Conservation (phyloP, 805 yeast species). For the Ogataea degrootiae region DNA sequence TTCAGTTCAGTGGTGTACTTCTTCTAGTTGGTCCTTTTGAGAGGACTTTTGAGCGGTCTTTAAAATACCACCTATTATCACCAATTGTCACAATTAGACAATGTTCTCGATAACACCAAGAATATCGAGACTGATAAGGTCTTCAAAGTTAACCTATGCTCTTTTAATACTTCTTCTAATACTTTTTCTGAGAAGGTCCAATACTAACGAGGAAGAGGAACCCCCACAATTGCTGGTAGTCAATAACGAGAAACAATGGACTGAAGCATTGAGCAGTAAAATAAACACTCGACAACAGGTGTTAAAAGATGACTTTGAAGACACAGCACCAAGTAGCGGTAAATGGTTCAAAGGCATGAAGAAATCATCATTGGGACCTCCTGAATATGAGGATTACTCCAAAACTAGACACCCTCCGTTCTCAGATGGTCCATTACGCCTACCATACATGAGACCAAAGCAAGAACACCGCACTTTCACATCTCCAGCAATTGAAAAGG, state of each 20-base stretch:
- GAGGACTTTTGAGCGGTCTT: no score
- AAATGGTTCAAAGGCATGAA: conserved; percentile 22
- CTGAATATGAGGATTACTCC: conserved; percentile 61
- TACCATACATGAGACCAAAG: conserved; percentile 77
- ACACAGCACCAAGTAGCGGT: background rate
- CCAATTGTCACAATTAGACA: no score
- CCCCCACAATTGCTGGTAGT: background rate
- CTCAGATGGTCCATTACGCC: conserved; percentile 46
- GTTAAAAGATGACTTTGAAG: background rate
- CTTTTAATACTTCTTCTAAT: no score
- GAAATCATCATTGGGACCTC: conserved; percentile 35
- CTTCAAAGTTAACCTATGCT: no score
- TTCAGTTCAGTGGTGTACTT: no score
- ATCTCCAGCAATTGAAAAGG: conserved; percentile 56
- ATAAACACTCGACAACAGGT: background rate
- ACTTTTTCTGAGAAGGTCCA: no score
- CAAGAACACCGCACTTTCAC: conserved; percentile 67
- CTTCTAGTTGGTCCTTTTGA: no score
- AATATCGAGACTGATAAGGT: no score
- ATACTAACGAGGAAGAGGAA: no score
- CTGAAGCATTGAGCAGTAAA: background rate
- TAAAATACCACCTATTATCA: no score
- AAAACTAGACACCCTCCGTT: conserved; percentile 49
- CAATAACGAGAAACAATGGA: no score
- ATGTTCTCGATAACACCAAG: no score